Base-by-base conservation (phyloP, 1,139 yeast genomes). In the Magnusiomyces fungicola region DNA sequence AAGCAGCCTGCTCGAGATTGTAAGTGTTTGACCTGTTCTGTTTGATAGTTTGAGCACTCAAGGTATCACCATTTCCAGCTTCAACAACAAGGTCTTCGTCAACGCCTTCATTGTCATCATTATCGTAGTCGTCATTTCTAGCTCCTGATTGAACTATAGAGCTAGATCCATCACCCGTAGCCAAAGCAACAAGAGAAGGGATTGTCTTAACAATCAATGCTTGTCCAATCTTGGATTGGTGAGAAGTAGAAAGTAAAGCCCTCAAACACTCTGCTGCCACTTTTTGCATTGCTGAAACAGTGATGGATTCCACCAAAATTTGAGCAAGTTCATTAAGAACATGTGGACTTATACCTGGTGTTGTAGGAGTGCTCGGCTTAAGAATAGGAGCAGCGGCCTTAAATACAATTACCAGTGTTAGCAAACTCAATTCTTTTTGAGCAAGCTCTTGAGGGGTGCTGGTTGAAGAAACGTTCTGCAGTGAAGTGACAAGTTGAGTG, bases 251-350 rank as follows among this genome's bases (percentile, higher is more conserved):
- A 38, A 84, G 71, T 55, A 83, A 70, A 0, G 81, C 71, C 51
- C 75, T 78, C 39, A 83, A 69, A 45, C 88, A 77, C 55, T 79
- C 84, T 4, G 80, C 67, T 1, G 81, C 75, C 45, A 80, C 70
- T 0, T 76, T 59, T 3, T 74, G 66, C 21, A 69, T 59, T 3
- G 67, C 67, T 54, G 70, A 60, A 37, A 71, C 38, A 46, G 59
- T 22, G 48, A 70, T 45, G 50, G 69, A 62, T 61, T 61, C 63
- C 57, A 71, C 52, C 5, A 81, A 59, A 44, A 74, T 68, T 2
- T 69, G 66, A 48, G 58, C 72, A 60, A 67, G 58, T 23, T 61
- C 61, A 3, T 66, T 59, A 19, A 72, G 57, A 42, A 67, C 65
- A 1, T 67, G 44, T 24, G 43, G 43, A 23, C 32, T 22, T 9